Conservation (phyloP, 164 flowering plant species). For the Vitis labrusca region DNA sequence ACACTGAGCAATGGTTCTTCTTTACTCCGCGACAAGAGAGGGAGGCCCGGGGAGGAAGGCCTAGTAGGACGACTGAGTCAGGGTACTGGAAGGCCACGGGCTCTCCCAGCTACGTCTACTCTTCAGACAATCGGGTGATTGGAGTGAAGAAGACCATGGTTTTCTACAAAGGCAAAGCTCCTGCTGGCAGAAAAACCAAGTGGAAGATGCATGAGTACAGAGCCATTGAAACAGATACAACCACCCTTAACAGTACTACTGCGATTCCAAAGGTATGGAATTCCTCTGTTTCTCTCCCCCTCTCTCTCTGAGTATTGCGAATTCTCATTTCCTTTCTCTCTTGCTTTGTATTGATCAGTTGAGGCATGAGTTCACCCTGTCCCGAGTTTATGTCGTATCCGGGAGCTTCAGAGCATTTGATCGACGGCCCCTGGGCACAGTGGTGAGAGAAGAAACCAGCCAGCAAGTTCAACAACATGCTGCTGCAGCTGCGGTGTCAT, state of each 20-base stretch:
- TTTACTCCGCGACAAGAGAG: constrained; percentile 46
- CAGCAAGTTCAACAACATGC: constrained; percentile 2
- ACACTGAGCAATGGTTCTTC: constrained; percentile 61
- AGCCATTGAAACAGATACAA: constrained; percentile 25
- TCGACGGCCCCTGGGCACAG: constrained; percentile 51
- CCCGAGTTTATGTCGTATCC: constrained; percentile 62
- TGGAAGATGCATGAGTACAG: constrained; percentile 68
- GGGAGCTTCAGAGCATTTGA: constrained; percentile 67
- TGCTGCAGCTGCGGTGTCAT: not conserved
- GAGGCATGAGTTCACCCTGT: constrained; percentile 59
- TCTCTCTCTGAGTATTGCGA: too few relatives aligned
- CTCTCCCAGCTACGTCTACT: constrained; percentile 45
- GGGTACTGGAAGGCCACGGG: constrained; percentile 77
- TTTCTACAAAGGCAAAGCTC: constrained; percentile 54
- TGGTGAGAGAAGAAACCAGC: not conserved
- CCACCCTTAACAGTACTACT: constrained; percentile 8
- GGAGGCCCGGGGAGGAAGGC: constrained; percentile 52
- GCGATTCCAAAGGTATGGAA: constrained; percentile 17
- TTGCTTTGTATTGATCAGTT: constrained; percentile 25
- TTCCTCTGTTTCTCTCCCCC: not conserved
- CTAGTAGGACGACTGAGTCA: constrained; percentile 39
- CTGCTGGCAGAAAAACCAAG: constrained; percentile 47
- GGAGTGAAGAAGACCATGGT: constrained; percentile 63
- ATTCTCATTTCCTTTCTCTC: too few relatives aligned
- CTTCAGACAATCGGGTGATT: constrained; percentile 39